These are phyloP conservation scores for Parafenestella ontariensis DNA, from an alignment of 2,329 filamentous ascomycete genomes.

Conservation along the genomic window DNA sequence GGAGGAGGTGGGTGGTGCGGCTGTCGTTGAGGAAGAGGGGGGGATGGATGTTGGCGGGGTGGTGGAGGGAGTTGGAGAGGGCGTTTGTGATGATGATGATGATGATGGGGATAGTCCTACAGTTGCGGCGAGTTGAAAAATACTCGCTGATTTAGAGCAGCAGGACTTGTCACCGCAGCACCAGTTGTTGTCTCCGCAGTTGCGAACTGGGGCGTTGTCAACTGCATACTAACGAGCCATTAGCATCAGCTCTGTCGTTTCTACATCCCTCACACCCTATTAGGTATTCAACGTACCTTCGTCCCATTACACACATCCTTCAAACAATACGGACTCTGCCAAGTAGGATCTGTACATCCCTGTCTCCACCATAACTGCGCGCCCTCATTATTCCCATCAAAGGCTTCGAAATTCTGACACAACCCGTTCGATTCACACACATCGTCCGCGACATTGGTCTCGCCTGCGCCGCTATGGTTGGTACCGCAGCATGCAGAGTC, in stretches of 20 bases:
- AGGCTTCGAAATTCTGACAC: constrained; percentile 17
- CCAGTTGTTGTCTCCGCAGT: constrained; percentile 2
- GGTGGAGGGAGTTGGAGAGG: not conserved
- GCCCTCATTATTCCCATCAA: constrained; percentile 11
- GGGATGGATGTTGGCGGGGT: not conserved
- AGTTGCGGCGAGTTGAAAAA: not conserved
- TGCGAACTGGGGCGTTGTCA: not conserved
- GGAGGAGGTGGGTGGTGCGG: not conserved
- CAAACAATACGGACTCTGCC: constrained; percentile 22
- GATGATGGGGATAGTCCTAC: not conserved
- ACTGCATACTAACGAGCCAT: not conserved
- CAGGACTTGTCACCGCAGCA: not conserved
- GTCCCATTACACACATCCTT: constrained; percentile 8
- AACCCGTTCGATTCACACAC: constrained; percentile 18
- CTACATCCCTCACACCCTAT: not conserved
- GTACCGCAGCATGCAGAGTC: constrained; percentile 14
- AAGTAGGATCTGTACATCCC: constrained; percentile 23
- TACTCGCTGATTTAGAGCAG: not conserved
- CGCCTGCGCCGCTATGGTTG: constrained; percentile 12
- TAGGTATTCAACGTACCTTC: not conserved
- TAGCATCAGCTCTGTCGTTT: not conserved
- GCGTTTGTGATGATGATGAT: not conserved
- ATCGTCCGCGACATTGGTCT: constrained; percentile 14
- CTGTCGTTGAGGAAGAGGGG: not conserved
- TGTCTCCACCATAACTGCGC: constrained; percentile 16